These are phyloP conservation scores for Lachnellula willkommii DNA, from an alignment of 2,329 filamentous ascomycete species.

Conservation along the genomic window DNA sequence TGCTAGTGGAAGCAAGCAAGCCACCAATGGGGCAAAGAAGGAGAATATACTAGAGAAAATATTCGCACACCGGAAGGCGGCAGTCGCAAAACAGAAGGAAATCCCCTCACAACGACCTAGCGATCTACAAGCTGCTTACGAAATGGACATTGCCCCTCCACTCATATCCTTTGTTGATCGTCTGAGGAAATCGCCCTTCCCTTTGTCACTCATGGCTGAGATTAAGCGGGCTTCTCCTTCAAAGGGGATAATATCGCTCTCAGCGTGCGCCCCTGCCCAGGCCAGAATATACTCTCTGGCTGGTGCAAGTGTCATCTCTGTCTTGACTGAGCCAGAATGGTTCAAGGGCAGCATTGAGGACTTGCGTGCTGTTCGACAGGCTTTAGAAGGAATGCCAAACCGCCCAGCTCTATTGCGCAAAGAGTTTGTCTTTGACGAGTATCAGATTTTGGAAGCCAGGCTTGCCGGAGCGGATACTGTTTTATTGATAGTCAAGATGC, in stretches of 20 bases:
- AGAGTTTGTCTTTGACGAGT: conserved; percentile 97
- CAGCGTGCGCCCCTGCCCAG: conserved; percentile 82
- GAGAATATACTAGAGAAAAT: conserved; percentile 87
- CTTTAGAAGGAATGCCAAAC: conserved; percentile 85
- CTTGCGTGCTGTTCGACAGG: conserved; percentile 77
- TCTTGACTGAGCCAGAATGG: conserved; percentile 98
- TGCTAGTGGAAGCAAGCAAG: conserved; percentile 24
- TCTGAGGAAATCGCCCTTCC: conserved; percentile 74
- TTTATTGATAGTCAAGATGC: conserved; percentile 96
- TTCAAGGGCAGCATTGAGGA: conserved; percentile 98
- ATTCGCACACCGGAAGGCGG: conserved; percentile 71
- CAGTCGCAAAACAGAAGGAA: conserved; percentile 74
- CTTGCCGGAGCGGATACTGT: conserved; percentile 92
- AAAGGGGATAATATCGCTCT: conserved; percentile 86
- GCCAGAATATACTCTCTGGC: conserved; percentile 88
- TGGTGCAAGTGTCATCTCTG: conserved; percentile 93
- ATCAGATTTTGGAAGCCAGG: conserved; percentile 92
- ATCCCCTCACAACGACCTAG: conserved; percentile 77
- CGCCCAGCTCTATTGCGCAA: conserved; percentile 88
- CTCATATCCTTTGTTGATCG: conserved; percentile 75
- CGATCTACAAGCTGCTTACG: conserved; percentile 82
- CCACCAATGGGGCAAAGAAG: conserved; percentile 48
- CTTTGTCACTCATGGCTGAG: conserved; percentile 93
- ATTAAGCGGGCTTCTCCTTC: conserved; percentile 96
- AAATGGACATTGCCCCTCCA: conserved; percentile 78